phyloP scores from a whole-genome alignment of 495 filamentous ascomycete species.

The Rhizodiscina lignyota region DNA sequence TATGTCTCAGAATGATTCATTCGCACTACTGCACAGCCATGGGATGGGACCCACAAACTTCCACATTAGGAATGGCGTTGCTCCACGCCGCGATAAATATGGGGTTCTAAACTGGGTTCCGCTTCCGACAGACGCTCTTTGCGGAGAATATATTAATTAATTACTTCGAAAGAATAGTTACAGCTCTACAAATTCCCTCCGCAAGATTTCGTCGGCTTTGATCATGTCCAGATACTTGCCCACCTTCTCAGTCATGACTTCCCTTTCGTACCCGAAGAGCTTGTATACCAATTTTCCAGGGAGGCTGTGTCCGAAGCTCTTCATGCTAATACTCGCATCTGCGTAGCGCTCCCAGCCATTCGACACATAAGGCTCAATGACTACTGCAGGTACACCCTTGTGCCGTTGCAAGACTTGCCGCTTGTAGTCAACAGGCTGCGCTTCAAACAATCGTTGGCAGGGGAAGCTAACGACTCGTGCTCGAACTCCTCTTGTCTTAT shows the following conservation, averaged over 20 bases:
- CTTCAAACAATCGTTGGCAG: slow-evolving; percentile 35
- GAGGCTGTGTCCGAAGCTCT: slow-evolving; percentile 30
- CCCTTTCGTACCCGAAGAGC: slow-evolving; percentile 34
- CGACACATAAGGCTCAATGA: slow-evolving; percentile 36
- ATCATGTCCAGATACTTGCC: slow-evolving; percentile 25
- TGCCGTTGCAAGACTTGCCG: slow-evolving; percentile 20
- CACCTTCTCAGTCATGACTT: slow-evolving; percentile 28
- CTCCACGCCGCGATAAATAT: too few species aligned
- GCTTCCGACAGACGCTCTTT: too few species aligned
- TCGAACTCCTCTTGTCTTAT: slow-evolving; percentile 20
- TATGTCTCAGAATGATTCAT: too few species aligned
- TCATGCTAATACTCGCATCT: slow-evolving; percentile 32
- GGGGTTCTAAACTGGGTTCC: too few species aligned
- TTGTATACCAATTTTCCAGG: slow-evolving; percentile 35
- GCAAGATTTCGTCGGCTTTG: slow-evolving; percentile 2
- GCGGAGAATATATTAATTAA: too few species aligned
- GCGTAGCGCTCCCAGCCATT: slow-evolving; percentile 46
- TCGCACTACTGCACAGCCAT: too few species aligned
- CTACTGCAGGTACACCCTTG: slow-evolving; percentile 26
- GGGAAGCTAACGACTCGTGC: slow-evolving; percentile 39
- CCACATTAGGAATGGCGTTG: too few species aligned
- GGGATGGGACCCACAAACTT: too few species aligned
- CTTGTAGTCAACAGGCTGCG: slow-evolving; percentile 32
- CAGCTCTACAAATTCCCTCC: too few species aligned
- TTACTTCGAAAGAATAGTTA: too few species aligned